Base-by-base conservation (phyloP, 176 grass and related monocot species). In the Juncus effusus region DNA sequence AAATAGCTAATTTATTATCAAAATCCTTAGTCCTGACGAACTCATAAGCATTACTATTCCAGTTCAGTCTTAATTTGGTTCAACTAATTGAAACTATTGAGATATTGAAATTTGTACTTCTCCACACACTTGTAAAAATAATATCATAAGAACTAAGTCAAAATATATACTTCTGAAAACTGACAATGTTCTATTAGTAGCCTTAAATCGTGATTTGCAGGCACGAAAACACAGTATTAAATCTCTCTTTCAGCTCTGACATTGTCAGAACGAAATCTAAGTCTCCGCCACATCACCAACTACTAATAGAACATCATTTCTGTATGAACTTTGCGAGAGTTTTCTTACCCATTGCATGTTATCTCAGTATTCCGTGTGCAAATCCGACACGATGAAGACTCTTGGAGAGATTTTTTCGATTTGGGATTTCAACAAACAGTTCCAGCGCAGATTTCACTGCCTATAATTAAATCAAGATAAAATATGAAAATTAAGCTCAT, bases 281-380 rank as follows among this genome's bases (percentile, higher is more conserved):
- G 88, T 97, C 77, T 97, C 93, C 4, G 93, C 85, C 3, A 97
- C 84, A 64, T 97, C 93, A 5, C 93, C 93, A 0, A 88, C 88
- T 9, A 92, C 93, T 60, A 97, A 84, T 42, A 97, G 82, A 73
- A 90, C 85, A 75, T 92, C 80, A 6, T 77, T 61, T 44, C 65
- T 65, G 40, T 83, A 67, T 67, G 40, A 71, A 74, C 64, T 70
- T 13, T 62, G 72, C 15, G 85, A 80, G 35, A 92, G 69, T 39
- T 75, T 55, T 63, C 63, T 81, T 62, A 97, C 93, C 93, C 93
- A 91, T n/a, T 84, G 85, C 93, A 97, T 97, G 80, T 97, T 97
- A 72, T 92, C 93, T 56, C 16, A 37, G 66, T 89, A 92, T 78
- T 97, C 93, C 13, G 85, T 97, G 70, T 97, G 88, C 61, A 97